Conservation (phyloP, 768 basidiomycete genomes). For the Kwoniella sp. region DNA sequence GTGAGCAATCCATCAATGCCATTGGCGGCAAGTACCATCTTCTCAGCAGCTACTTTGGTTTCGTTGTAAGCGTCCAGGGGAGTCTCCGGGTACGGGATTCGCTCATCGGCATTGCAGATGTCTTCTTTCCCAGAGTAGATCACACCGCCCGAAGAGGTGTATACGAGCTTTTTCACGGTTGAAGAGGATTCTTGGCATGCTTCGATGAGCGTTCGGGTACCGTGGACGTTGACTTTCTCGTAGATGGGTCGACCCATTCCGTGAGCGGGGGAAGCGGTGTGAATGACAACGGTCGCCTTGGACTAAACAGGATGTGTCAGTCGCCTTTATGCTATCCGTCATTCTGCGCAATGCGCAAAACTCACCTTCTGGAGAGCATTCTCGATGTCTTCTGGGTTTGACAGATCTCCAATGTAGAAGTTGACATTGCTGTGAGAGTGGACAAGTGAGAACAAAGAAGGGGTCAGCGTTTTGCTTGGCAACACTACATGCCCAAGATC, state of each 20-base stretch:
- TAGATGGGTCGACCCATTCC: slow-evolving; percentile 72
- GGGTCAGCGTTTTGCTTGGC: too few species aligned
- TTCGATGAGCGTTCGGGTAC: slow-evolving; percentile 76
- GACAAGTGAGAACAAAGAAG: too few species aligned
- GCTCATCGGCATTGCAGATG: slow-evolving; percentile 84
- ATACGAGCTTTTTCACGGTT: slow-evolving; percentile 81
- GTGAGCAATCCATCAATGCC: slow-evolving; percentile 80
- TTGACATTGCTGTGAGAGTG: slow-evolving; percentile 55
- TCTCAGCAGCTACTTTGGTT: slow-evolving; percentile 87
- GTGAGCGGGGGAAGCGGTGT: slow-evolving; percentile 84
- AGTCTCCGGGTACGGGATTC: slow-evolving; percentile 70
- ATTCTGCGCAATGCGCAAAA: slow-evolving; percentile 5
- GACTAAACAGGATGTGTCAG: slow-evolving; percentile 59
- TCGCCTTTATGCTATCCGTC: background rate
- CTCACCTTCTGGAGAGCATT: slow-evolving; percentile 73
- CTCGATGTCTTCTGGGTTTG: slow-evolving; percentile 70
- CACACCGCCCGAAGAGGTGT: slow-evolving; percentile 89
- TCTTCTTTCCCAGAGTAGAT: slow-evolving; percentile 76
- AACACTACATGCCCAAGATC: too few species aligned
- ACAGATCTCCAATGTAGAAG: slow-evolving; percentile 88
- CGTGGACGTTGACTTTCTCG: slow-evolving; percentile 82
- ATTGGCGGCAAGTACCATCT: slow-evolving; percentile 79
- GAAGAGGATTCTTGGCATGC: slow-evolving; percentile 68
- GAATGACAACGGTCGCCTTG: slow-evolving; percentile 85
- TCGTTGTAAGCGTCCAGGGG: slow-evolving; percentile 90